Conservation (phyloP, 1,139 yeast genomes). For the Candida neerlandica region DNA sequence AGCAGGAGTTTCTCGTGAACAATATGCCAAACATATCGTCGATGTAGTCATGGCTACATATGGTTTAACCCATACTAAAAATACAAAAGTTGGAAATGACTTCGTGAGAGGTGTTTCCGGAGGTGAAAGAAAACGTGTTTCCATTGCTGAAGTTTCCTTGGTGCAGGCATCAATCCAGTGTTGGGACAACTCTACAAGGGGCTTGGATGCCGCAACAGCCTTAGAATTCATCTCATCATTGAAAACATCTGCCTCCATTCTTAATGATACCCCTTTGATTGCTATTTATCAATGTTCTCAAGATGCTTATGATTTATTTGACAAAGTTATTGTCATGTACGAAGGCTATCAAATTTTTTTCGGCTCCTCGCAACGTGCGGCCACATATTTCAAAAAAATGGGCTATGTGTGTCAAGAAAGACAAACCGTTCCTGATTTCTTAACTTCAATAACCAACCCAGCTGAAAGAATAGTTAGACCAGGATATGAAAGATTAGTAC, state of each 20-base stretch:
- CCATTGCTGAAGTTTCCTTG: conserved; percentile 46
- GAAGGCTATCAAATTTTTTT: conserved; percentile 40
- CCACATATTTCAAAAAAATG: conserved; percentile 45
- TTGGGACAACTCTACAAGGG: conserved; percentile 68
- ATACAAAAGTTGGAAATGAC: conserved; percentile 31
- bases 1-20: conserved; percentile 34
- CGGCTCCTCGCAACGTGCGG: conserved; percentile 58
- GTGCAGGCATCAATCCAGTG: conserved; percentile 47
- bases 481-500: conserved; percentile 45
- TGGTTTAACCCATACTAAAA: conserved; percentile 25
- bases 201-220: conserved; percentile 63
- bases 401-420: conserved; percentile 67
- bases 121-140: conserved; percentile 49
- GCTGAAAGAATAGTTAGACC: conserved; percentile 54
- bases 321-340: conserved; percentile 71
- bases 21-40: conserved; percentile 38
- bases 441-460: conserved; percentile 75
- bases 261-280: conserved; percentile 64
- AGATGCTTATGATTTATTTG: conserved; percentile 56
- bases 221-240: conserved; percentile 72
- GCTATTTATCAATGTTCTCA: conserved; percentile 65
- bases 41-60: conserved; percentile 20
- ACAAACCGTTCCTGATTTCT: conserved; percentile 58
- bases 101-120: conserved; percentile 44
- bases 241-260: conserved; percentile 61